These are phyloP conservation scores for Urostyla sp. DNA, from an alignment of 73 alveolate species.

Conservation along the genomic window DNA sequence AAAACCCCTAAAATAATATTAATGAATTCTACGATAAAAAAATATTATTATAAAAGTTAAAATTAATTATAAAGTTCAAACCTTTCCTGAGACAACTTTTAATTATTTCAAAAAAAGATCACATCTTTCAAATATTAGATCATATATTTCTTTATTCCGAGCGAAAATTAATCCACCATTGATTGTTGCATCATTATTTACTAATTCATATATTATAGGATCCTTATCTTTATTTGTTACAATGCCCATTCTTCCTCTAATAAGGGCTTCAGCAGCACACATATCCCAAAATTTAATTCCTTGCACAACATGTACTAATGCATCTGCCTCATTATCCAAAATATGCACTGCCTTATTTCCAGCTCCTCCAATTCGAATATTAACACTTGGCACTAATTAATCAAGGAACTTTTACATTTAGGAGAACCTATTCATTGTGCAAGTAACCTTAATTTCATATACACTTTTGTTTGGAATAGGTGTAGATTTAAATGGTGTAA, in stretches of 20 bases:
- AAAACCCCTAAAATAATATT: background rate
- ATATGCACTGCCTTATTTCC: constrained; percentile 66
- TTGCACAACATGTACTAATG: constrained; percentile 62
- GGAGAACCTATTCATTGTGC: constrained; percentile 10
- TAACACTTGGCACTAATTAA: constrained; percentile 11
- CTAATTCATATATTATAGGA: background rate
- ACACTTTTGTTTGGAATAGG: background rate
- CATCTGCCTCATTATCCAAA: constrained; percentile 58
- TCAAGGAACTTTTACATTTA: constrained; percentile 3
- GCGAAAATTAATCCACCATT: constrained; percentile 11
- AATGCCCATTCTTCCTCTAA: constrained; percentile 55
- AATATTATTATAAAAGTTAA: background rate
- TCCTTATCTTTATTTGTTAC: constrained; percentile 24
- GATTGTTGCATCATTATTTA: background rate
- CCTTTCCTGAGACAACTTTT: background rate
- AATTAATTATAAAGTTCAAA: background rate
- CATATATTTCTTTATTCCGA: constrained; percentile 2
- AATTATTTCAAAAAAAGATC: background rate
- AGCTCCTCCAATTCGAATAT: constrained; percentile 68
- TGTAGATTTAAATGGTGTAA: background rate
- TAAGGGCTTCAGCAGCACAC: constrained; percentile 87
- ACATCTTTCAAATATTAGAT: background rate
- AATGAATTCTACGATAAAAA: background rate
- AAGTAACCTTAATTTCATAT: constrained; percentile 8
- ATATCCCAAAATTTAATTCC: constrained; percentile 81